These are phyloP conservation scores for Marasmius oreades DNA, from an alignment of 1,284 basidiomycete genomes.

Conservation along the genomic window DNA sequence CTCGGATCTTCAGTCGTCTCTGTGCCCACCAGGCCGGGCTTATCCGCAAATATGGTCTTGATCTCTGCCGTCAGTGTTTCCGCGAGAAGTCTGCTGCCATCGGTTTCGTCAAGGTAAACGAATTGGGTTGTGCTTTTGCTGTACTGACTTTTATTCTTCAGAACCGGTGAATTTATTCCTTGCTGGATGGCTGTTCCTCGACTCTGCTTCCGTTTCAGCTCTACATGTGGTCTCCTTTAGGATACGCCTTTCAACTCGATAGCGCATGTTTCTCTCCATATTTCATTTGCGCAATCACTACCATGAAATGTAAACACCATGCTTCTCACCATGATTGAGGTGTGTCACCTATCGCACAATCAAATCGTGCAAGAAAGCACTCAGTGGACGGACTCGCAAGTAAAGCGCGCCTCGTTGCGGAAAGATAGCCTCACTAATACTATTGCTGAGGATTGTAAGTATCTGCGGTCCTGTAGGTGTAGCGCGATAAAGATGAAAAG, in stretches of 20 bases:
- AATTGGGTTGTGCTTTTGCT: background rate
- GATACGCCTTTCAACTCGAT: conserved; percentile 7
- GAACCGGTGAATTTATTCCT: conserved; percentile 15
- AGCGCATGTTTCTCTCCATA: background rate
- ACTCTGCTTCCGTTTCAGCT: conserved; percentile 6
- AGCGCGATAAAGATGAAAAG: no score
- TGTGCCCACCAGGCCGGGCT: conserved; percentile 96
- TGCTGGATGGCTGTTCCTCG: background rate
- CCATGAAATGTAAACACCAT: background rate
- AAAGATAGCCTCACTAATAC: no score
- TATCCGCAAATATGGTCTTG: conserved; percentile 92
- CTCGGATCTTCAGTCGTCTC: conserved; percentile 64
- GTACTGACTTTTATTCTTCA: background rate
- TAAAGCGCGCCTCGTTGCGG: no score
- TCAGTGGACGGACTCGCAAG: no score
- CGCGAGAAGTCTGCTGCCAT: conserved; percentile 92
- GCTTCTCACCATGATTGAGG: background rate
- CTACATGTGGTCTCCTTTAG: conserved; percentile 12
- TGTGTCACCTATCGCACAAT: background rate
- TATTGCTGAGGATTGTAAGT: no score
- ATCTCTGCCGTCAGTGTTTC: conserved; percentile 98
- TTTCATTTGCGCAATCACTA: background rate
- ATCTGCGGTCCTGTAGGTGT: no score
- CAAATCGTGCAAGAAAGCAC: background rate
- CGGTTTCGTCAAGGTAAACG: conserved; percentile 87